Base-by-base conservation (phyloP, 805 yeast genomes). In the Yarrowia sp. region DNA sequence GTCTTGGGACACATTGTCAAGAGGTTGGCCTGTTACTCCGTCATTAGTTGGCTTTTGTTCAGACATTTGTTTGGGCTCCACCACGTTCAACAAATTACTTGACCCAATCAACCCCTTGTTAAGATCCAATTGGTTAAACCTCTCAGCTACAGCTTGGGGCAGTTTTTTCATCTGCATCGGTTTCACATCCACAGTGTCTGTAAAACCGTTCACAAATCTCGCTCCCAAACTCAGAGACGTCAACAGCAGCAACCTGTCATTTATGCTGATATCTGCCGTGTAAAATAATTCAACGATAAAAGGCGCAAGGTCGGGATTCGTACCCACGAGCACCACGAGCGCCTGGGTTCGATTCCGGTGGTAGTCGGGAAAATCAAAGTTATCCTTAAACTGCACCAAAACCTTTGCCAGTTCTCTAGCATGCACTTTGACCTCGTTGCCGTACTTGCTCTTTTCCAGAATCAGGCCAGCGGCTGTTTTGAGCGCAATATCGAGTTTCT, bases 211-310 rank as follows among this genome's bases (percentile, higher is more conserved):
- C 10, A 92, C 80, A 71, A 90, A 92, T 70, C 97, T 78, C 0
- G 92, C 91, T 2, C 90, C 85, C 32, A 92, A 78, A 0, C 93
- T 88, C 12, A 91, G 75, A 0, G 90, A 79, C 5, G 93, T 85
- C 19, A 95, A 77, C 9, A 93, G 81, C 38, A 85, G 79, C 78
- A 93, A 81, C 59, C 98, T 78, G 70, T 89, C 93, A 70, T 90
- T 95, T 19, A 95, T 76, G 0, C 97, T 91, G 71, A 89, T 86
- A 74, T 94, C 99, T 0, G 93, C 92, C 0, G 83, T 81, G 43
- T 86, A 79, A 16, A 92, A 79, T 16, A 88, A 76, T 36, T 80
- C 75, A 49, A 85, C 77, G 8, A 80, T 73, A 8, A 78, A 72
- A 0, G 77, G 72, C 0, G 67, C 76, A 36, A 82, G 81, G 0